Conservation (phyloP, 306 rosid species). For the Citrullus colocynthis region DNA sequence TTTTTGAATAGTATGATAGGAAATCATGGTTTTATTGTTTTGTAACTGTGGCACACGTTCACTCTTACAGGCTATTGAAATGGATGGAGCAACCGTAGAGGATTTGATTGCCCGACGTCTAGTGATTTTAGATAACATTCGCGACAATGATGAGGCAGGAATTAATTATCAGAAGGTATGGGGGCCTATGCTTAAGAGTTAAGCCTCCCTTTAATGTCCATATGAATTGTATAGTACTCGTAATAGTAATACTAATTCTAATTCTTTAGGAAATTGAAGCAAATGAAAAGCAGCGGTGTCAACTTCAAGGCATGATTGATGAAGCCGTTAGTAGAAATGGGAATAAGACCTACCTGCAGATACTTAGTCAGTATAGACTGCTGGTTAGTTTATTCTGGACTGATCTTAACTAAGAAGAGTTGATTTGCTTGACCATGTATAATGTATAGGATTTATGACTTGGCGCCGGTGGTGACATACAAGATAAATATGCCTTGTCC, state of each 20-base stretch:
- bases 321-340: constrained; percentile 43
- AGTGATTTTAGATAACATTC: constrained; percentile 51
- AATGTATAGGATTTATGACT: neutral
- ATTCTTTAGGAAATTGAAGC: constrained; percentile 41
- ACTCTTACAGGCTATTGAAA: constrained; percentile 26
- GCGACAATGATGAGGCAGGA: constrained; percentile 53
- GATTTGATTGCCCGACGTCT: constrained; percentile 32
- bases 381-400: constrained; percentile 28
- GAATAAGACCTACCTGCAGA: constrained; percentile 45
- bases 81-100: constrained; percentile 32
- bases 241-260: constrained; percentile 3
- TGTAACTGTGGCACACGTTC: neutral
- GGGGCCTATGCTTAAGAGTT: neutral
- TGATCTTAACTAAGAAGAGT: neutral
- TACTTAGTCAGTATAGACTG: constrained; percentile 53
- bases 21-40: neutral
- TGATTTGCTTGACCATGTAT: neutral
- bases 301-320: constrained; percentile 49
- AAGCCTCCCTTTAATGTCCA: neutral
- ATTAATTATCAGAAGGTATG: constrained; percentile 35
- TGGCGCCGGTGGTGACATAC: neutral
- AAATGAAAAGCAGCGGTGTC: constrained; percentile 44
- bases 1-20: neutral
- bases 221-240: neutral
- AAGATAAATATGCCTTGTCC: neutral